Conservation (phyloP, 768 basidiomycete genomes). For the Amanita phalloides region DNA sequence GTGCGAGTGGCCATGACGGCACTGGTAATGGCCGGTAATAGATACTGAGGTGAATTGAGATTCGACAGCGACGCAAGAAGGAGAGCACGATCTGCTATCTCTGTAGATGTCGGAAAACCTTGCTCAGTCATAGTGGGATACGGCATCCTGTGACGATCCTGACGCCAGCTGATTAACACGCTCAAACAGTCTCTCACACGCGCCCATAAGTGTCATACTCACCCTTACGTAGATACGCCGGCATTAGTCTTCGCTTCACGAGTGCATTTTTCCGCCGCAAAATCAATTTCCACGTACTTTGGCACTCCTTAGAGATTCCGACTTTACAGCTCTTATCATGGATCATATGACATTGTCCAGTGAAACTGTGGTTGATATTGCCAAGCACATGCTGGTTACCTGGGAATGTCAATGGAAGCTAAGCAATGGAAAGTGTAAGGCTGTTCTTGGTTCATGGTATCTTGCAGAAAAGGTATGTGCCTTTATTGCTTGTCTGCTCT, state of each 20-base stretch:
- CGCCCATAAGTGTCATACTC: neutral
- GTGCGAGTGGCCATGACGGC: constrained; percentile 37
- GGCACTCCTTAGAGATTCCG: constrained; percentile 2
- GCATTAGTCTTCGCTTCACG: no score
- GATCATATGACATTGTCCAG: neutral
- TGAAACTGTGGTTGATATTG: neutral
- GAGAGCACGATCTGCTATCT: constrained; percentile 22
- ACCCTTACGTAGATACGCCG: neutral
- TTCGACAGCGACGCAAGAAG: constrained; percentile 45
- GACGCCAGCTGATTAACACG: neutral
- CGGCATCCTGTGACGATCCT: neutral
- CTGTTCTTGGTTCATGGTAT: constrained; percentile 3
- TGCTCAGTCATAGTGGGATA: neutral
- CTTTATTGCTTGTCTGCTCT: neutral
- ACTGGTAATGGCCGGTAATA: constrained; percentile 40
- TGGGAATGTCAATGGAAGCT: constrained; percentile 4
- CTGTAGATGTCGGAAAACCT: constrained; percentile 12
- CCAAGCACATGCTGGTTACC: neutral
- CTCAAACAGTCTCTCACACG: neutral
- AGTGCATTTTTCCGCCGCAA: neutral
- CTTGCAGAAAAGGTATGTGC: neutral
- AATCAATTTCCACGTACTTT: neutral
- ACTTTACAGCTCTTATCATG: neutral
- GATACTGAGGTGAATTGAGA: constrained; percentile 42
- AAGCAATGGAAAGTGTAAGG: neutral